A percentile compares a stretch with the other conserved stretches of the same genome.
Conservation (phyloP, 2,329 filamentous ascomycete genomes). For the Rutstroemia sp. region DNA sequence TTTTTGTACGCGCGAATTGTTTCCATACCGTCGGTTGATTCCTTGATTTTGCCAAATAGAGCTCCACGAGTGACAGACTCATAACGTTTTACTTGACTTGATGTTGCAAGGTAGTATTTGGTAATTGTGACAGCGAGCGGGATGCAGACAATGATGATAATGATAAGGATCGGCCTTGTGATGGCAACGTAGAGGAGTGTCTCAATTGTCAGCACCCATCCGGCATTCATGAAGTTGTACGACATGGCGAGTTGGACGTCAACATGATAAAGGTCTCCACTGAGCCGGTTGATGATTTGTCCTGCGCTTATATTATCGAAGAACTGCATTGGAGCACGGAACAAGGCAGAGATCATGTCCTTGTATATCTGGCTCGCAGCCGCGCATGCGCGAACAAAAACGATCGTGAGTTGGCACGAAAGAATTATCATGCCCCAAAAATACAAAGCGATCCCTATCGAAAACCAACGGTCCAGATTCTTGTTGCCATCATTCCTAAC, state of each 20-base stretch:
- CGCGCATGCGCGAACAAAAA: slow-evolving; percentile 34
- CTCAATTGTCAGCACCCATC: too few relatives aligned
- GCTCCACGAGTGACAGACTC: background rate
- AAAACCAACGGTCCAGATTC: too few relatives aligned
- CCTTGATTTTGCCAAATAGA: background rate
- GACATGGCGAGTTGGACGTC: background rate
- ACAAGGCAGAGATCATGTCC: slow-evolving; percentile 31
- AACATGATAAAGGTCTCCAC: background rate
- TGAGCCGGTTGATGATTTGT: background rate
- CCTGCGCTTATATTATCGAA: slow-evolving; percentile 42
- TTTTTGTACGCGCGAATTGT: background rate
- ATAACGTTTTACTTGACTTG: background rate
- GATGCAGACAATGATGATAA: background rate
- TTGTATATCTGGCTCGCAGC: background rate
- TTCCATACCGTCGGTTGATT: background rate
- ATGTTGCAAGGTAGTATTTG: background rate
- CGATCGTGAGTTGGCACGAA: background rate
- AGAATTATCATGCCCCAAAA: too few relatives aligned
- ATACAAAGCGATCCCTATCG: too few relatives aligned
- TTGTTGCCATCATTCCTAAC: too few relatives aligned
- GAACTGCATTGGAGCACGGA: slow-evolving; percentile 58
- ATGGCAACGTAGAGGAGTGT: too few relatives aligned
- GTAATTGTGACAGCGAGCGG: background rate
- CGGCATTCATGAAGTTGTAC: too few relatives aligned
- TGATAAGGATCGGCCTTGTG: background rate